Percentiles rank a stretch among this genome's conserved stretches.
These are phyloP conservation scores for Pelargonium nanum DNA, from an alignment of 345 rosid genomes.

Conservation along the genomic window DNA sequence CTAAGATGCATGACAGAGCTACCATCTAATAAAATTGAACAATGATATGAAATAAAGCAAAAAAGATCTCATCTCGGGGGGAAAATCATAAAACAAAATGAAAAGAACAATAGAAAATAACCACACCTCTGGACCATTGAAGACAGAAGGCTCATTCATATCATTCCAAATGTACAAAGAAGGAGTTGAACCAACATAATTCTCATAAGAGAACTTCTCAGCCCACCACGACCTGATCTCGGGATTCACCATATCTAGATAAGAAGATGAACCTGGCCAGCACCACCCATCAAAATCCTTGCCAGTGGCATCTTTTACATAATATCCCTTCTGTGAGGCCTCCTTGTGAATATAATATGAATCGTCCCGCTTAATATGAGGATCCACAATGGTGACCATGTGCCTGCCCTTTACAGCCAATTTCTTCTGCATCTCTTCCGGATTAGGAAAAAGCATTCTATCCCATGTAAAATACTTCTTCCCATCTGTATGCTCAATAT, in stretches of 20 bases:
- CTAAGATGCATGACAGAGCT: neutral
- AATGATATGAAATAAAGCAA: neutral
- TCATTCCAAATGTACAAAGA: conserved; percentile 95
- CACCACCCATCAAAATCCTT: conserved; percentile 99
- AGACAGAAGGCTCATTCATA: conserved; percentile 99
- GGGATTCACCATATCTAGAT: conserved; percentile 69
- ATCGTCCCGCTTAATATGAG: conserved; percentile 92
- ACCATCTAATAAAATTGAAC: neutral
- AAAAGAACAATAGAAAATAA: neutral
- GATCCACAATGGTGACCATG: conserved; percentile 98
- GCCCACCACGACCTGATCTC: conserved; percentile 94
- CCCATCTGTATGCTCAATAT: conserved; percentile 94
- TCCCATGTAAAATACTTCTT: conserved; percentile 97
- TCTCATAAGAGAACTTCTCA: conserved; percentile 59
- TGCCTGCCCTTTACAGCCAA: conserved; percentile 85
- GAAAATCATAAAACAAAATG: no score
- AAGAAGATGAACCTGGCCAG: conserved; percentile 98
- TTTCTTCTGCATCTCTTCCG: conserved; percentile 87
- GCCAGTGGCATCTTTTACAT: conserved; percentile 76
- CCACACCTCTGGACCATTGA: conserved; percentile 96
- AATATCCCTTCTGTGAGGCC: conserved; percentile 70
- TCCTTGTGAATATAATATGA: conserved; percentile 68
- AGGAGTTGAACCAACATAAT: conserved; percentile 81
- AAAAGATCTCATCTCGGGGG: neutral
- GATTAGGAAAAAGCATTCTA: conserved; percentile 62